Evolutionary conservation across 2,329 filamentous ascomycete species (phyloP).

Genomic region (Hypomyces perniciosus): DNA sequence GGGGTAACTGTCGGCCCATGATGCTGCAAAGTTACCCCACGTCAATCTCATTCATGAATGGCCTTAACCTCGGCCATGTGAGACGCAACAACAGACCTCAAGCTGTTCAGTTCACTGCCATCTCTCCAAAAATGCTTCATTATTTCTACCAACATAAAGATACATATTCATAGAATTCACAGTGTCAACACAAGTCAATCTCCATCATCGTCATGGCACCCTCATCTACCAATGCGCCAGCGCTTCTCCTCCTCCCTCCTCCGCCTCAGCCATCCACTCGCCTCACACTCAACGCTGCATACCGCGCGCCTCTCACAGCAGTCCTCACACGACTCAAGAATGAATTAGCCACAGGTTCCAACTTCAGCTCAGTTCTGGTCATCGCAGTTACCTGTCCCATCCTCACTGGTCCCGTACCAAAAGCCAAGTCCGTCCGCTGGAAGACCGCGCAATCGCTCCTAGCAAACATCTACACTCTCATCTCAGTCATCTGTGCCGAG

Average conservation of each 20-base stretch:
- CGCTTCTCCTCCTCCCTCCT: constrained; percentile 57
- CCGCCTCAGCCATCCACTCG: constrained; percentile 52
- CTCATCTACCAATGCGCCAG: constrained; percentile 25
- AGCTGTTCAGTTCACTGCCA: too few species aligned
- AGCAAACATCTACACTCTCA: constrained; percentile 70
- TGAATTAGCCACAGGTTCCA: constrained; percentile 16
- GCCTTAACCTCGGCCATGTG: too few species aligned
- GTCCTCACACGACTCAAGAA: constrained; percentile 44
- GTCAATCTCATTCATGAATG: too few species aligned
- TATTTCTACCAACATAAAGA: too few species aligned
- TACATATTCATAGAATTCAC: too few species aligned
- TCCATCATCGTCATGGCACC: constrained; percentile 4
- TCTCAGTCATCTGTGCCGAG: constrained; percentile 65
- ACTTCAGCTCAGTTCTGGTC: constrained; percentile 35
- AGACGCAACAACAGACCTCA: too few species aligned
- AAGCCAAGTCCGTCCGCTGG: constrained; percentile 50
- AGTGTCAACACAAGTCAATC: too few species aligned
- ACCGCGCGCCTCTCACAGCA: constrained; percentile 51
- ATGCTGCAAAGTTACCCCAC: too few species aligned
- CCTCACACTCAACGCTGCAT: constrained; percentile 50
- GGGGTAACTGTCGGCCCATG: too few species aligned
- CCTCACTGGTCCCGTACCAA: constrained; percentile 44
- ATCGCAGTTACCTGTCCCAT: constrained; percentile 58
- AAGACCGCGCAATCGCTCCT: constrained; percentile 65
- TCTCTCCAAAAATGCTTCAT: too few species aligned